Base-by-base conservation (phyloP, 2,329 filamentous ascomycete species). In the Sporothrix brunneoviolacea region DNA sequence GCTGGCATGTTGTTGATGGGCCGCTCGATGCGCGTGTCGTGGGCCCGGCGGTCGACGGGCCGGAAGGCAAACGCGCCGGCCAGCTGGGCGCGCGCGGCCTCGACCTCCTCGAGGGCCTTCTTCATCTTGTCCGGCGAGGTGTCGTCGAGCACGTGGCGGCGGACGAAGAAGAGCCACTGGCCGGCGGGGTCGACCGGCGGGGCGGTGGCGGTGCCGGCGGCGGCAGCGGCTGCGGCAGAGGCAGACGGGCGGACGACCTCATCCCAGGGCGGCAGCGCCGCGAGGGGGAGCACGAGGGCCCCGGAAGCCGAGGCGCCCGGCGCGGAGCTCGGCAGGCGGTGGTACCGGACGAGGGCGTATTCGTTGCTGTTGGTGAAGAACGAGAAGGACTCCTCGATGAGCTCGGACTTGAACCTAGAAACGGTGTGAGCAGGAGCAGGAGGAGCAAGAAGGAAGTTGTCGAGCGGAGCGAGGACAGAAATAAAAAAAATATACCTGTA, bases 121-220 rank as follows among this genome's bases (percentile, higher is more conserved):
- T 74, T 69, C 27, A 82, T 70, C 59, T 79, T 77, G 33, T 80
- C 77, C 0, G 78, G 79, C 46, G 77, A 74, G 56, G 71, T 77
- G 48, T 80, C 77, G 52, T 82, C 77, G 8, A 72, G 56, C 3
- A 82, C 76, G 45, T 77, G 70, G 2, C 71, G 64, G 52, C 72
- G 78, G 51, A 80, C 73, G 32, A 70, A 71, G 27, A 84, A 66
- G 45, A 79, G 70, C 80, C 80, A 83, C 40, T 73, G 72, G 30
- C 67, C 64, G 18, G 66, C 61, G 4, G 68, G 62, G 57, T 80
- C 77, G 15, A 79, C 65, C 0, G 71, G 72, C 8, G 27, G 3
- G 9, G 27, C 18, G n/a, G n/a, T 13, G 33, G 27, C 13, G 41
- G 19, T n/a, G 21, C 8, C 8, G 36, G 28, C 15, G 40, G 30